phyloP scores from a whole-genome alignment of 441 rosid species.

The Syzygium syzygioides region DNA sequence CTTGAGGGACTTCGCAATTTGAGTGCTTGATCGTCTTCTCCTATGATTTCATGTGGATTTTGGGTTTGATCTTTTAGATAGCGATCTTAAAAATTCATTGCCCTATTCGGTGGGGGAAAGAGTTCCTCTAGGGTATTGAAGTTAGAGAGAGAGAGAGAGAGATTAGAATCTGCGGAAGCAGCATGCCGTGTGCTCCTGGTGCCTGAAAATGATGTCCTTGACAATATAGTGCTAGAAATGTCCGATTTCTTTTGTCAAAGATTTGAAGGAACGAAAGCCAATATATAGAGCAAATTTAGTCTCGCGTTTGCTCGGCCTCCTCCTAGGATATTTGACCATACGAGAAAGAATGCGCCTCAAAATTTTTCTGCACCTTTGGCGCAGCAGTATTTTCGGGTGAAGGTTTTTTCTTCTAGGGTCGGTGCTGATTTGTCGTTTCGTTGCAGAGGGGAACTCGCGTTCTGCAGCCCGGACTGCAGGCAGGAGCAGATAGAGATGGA shows the following conservation, averaged over 20 bases:
- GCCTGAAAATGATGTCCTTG: neutral
- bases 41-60: neutral
- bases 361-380: neutral
- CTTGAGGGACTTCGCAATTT: neutral
- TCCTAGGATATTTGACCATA: neutral
- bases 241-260: neutral
- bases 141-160: neutral
- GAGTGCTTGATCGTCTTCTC: neutral
- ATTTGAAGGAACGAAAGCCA: neutral
- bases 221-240: neutral
- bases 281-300: neutral
- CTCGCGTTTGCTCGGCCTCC: neutral
- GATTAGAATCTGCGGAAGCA: neutral
- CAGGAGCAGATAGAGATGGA: conserved; percentile 15
- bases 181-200: neutral
- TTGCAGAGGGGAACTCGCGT: conserved; percentile 11
- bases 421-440: neutral
- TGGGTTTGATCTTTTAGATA: neutral
- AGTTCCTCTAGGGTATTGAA: neutral
- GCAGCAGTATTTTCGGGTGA: neutral
- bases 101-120: neutral
- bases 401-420: neutral
- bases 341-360: neutral
- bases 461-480: conserved; percentile 14
- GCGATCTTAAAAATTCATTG: neutral